These are phyloP conservation scores for Nicotiana knightiana DNA, from an alignment of 257 asterid species.

Conservation along the genomic window DNA sequence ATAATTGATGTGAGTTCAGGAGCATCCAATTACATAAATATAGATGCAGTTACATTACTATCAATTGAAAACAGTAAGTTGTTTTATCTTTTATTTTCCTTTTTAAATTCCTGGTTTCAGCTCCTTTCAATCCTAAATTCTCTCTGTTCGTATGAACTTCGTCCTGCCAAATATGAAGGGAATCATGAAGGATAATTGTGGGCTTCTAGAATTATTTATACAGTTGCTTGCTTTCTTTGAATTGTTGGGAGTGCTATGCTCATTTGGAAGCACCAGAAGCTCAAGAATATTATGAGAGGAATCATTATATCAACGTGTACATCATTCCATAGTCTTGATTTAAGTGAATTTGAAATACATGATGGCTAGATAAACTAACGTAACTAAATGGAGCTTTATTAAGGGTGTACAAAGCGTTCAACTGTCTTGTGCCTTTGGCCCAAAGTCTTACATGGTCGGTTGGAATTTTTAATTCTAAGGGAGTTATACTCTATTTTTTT, in stretches of 20 bases:
- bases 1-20: slow-evolving; percentile 67
- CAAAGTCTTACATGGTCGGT: too few species aligned
- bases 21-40: slow-evolving; percentile 43
- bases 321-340: slow-evolving; percentile 61
- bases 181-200: slow-evolving; percentile 15
- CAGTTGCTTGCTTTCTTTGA: too few species aligned
- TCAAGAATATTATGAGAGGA: slow-evolving; percentile 19
- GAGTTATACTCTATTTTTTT: too few species aligned
- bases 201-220: slow-evolving; percentile 18
- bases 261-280: slow-evolving; percentile 31
- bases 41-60: slow-evolving; percentile 55
- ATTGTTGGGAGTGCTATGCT: slow-evolving; percentile 33
- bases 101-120: too few species aligned
- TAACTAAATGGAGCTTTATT: slow-evolving; percentile 47
- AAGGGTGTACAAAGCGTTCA: slow-evolving; percentile 43
- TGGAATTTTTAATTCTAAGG: too few species aligned
- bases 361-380: slow-evolving; percentile 32
- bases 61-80: too few species aligned
- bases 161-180: slow-evolving; percentile 17
- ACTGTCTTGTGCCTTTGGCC: too few species aligned
- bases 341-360: slow-evolving; percentile 45
- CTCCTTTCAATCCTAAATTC: too few species aligned
- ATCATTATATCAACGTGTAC: slow-evolving; percentile 47
- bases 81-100: too few species aligned
- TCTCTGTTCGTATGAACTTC: slow-evolving; percentile 2